phyloP scores from a whole-genome alignment of 179 eudicot genomes.

The Beta corolliflora region DNA sequence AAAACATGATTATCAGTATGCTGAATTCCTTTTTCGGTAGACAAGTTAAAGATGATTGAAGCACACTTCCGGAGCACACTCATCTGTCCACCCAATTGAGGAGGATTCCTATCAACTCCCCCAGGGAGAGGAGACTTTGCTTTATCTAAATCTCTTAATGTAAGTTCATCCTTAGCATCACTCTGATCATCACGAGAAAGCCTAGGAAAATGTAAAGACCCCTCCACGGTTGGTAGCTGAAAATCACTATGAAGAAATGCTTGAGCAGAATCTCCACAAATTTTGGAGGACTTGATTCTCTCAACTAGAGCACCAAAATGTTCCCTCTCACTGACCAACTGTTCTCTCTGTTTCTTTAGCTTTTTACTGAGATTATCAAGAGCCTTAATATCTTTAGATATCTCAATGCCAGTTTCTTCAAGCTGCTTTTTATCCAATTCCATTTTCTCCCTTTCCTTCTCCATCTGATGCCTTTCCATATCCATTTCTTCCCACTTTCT shows the following conservation, averaged over 20 bases:
- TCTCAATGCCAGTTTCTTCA: conserved; percentile 64
- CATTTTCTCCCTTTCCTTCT: conserved; percentile 63
- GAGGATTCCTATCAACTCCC: conserved; percentile 35
- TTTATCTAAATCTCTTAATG: conserved; percentile 15
- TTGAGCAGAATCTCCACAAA: conserved; percentile 60
- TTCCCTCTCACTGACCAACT: conserved; percentile 56
- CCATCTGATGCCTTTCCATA: conserved; percentile 44
- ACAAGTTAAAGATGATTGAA: conserved; percentile 48
- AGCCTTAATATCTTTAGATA: conserved; percentile 67
- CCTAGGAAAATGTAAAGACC: conserved; percentile 33
- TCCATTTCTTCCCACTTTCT: conserved; percentile 58
- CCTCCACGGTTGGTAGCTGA: conserved; percentile 43
- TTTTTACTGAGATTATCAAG: conserved; percentile 68
- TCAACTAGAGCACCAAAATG: conserved; percentile 59
- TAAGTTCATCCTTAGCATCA: conserved; percentile 27
- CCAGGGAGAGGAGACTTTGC: conserved; percentile 28
- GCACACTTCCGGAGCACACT: conserved; percentile 70
- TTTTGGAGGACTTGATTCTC: conserved; percentile 58
- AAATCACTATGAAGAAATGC: conserved; percentile 50
- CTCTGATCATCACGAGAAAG: conserved; percentile 36
- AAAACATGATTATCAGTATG: conserved; percentile 29
- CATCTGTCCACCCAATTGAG: conserved; percentile 51
- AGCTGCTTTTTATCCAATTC: conserved; percentile 56
- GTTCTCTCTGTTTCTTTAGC: conserved; percentile 64
- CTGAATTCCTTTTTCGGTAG: conserved; percentile 58